Evolutionary conservation across 140 eudicot genomes (phyloP).

Genomic region (Ambrosia hybrid): DNA sequence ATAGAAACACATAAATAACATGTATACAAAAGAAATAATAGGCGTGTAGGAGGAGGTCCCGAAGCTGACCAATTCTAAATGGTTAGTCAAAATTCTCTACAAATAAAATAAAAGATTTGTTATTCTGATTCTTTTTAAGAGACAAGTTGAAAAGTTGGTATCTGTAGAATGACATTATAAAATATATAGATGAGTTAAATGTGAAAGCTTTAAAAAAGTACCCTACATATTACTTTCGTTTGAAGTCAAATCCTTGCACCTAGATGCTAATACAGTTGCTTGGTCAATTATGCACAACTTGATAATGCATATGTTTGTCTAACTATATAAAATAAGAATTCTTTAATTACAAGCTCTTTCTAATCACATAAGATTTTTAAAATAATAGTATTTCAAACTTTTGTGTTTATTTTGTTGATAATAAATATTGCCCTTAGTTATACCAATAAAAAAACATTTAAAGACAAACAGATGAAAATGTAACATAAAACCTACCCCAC

Average conservation of each 20-base stretch:
- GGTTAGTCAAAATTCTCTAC: background rate
- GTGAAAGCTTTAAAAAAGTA: constrained; percentile 14
- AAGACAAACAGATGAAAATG: background rate
- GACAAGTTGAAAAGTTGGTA: background rate
- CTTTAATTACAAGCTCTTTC: background rate
- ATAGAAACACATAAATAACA: too few species aligned
- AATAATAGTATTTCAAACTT: background rate
- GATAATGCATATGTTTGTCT: constrained; percentile 2
- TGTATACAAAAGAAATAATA: too few species aligned
- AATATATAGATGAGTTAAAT: background rate
- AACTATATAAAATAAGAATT: background rate
- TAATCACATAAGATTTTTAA: background rate
- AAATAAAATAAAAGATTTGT: too few species aligned
- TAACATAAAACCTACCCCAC: background rate
- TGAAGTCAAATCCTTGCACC: constrained; percentile 15
- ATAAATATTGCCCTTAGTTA: background rate
- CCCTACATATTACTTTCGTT: background rate
- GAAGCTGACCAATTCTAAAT: background rate
- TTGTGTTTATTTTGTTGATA: background rate
- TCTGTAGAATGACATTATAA: background rate
- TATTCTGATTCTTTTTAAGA: background rate
- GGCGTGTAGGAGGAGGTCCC: too few species aligned
- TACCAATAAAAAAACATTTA: background rate
- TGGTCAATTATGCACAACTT: constrained; percentile 36
- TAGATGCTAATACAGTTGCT: constrained; percentile 6